Base-by-base conservation (phyloP, 768 basidiomycete genomes). In the Suillus ampliporus region DNA sequence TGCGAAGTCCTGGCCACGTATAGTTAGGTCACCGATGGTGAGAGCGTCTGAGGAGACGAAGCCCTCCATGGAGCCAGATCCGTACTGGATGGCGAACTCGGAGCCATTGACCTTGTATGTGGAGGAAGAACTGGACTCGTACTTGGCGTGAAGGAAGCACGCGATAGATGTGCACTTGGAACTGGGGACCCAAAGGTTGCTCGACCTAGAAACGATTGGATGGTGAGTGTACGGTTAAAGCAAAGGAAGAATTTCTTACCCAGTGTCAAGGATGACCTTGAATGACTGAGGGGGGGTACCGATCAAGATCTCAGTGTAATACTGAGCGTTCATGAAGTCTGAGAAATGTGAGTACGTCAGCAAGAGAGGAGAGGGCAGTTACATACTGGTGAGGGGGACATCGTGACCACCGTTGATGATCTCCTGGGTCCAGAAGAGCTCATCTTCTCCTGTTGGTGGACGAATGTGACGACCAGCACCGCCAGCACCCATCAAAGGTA, bases 291-390 rank as follows among this genome's bases (percentile, higher is more conserved):
- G 84, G 23, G 97, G 97, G 1, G 81, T 84, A 17, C 97, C 97
- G 60, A 98, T 74, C 1, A 81, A 72, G 64, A 99, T 97, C 65
- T 95, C 91, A 21, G 95, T 85, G 74, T 85, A 99, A 79, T 99
- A 99, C 76, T 99, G 96, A 40, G 97, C 96, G 74, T 99, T 99
- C 89, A 96, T 88, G 80, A 94, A 99, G 82, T 98, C 96, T 97
- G 61, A 19, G 23, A 59, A 23, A 5, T 38, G 60, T 65, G 51
- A 52, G 61, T 67, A 44, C 64, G 51, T 63, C 54, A 54, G 41
- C 57, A 31, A n/a, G 44, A 47, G 0, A n/a, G 34, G 31, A 37
- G 26, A 50, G 7, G 67, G 46, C 37, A n/a, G 35, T 38, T 37
- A 82, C 92, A 65, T 70, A 97, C 97, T 97, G 71, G 83, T 89